phyloP scores from a whole-genome alignment of 1,284 basidiomycete species.

The Lignosus rhinocerotis region DNA sequence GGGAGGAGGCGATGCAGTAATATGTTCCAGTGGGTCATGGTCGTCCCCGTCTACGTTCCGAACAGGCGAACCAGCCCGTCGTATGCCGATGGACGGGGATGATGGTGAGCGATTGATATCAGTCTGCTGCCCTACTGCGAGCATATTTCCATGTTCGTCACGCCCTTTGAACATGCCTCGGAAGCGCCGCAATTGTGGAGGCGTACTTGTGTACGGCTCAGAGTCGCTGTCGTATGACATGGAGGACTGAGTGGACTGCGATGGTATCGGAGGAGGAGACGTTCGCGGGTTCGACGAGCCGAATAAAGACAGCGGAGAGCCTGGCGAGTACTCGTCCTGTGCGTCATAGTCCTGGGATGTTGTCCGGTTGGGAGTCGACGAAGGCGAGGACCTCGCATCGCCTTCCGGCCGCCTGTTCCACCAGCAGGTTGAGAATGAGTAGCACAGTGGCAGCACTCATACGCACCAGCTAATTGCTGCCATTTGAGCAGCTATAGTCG shows the following conservation, averaged over 20 bases:
- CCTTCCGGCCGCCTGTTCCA: background rate
- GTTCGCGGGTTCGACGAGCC: background rate
- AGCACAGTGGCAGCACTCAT: background rate
- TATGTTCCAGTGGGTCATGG: background rate
- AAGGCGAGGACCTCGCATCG: background rate
- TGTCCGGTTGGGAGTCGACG: slow-evolving; percentile 2
- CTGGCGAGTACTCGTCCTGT: slow-evolving; percentile 12
- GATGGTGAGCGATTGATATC: background rate
- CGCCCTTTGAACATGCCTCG: slow-evolving; percentile 18
- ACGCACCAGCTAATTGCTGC: slow-evolving; percentile 1
- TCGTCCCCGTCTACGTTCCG: background rate
- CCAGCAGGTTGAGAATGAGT: too few species aligned
- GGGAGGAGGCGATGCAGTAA: background rate
- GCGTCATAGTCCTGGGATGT: slow-evolving; percentile 18
- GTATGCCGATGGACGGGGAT: background rate
- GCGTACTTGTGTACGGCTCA: background rate
- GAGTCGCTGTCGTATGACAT: background rate
- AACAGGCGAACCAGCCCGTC: too few species aligned
- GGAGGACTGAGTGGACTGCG: slow-evolving; percentile 4
- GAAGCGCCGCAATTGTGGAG: slow-evolving; percentile 14
- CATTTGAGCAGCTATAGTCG: background rate
- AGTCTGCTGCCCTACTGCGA: background rate
- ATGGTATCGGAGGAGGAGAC: slow-evolving; percentile 5
- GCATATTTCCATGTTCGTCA: slow-evolving; percentile 14
- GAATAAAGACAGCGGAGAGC: slow-evolving; percentile 11